Base-by-base conservation (phyloP, 2,329 filamentous ascomycete species). In the Curvularia eragrostidis region DNA sequence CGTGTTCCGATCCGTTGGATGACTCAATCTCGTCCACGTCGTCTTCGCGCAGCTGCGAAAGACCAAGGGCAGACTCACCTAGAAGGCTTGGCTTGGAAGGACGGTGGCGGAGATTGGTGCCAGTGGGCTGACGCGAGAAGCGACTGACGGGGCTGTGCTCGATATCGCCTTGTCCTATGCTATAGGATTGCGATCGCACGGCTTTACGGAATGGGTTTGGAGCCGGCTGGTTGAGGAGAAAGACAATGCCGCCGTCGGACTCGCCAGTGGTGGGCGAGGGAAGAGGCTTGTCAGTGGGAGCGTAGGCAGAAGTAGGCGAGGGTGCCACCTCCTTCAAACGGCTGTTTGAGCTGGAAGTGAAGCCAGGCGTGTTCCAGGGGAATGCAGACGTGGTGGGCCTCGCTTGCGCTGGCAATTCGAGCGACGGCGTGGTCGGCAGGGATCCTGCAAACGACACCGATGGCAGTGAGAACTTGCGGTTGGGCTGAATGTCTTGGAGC, bases 131-230 rank as follows among this genome's bases (percentile, higher is more conserved):
- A 48, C 82, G 78, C 47, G 83, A 80, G 12, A 81, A 75, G 41
- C 86, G 74, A 21, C 83, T 78, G 3, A 84, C 77, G 3, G 68
- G 71, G 41, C 63, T 71, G 56, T 64, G 67, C 38, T 76, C 74
- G 28, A 71, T 85, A 52, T 97, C 93, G 59, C 93, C 82, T 74
- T 97, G 93, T 4, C 93, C 93, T 47, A 96, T 94, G 0, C 94
- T 98, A 77, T 98, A 98, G 4, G 95, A 98, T 76, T 97, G 92
- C 5, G 95, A 99, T 42, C 95, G 89, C 69, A 96, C 95, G 1
- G 91, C 93, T 77, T 98, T 98, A 1, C 91, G 91, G 0, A 91
- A 95, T 0, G 94, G 93, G 62, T 96, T 91, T 0, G 93, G 92
- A 64, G 96, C 91, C 18, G 70, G 62, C 34, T 75, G 74, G 52